Conservation (phyloP, 352 stramenopile species). For the Phytophthora colocasiae region DNA sequence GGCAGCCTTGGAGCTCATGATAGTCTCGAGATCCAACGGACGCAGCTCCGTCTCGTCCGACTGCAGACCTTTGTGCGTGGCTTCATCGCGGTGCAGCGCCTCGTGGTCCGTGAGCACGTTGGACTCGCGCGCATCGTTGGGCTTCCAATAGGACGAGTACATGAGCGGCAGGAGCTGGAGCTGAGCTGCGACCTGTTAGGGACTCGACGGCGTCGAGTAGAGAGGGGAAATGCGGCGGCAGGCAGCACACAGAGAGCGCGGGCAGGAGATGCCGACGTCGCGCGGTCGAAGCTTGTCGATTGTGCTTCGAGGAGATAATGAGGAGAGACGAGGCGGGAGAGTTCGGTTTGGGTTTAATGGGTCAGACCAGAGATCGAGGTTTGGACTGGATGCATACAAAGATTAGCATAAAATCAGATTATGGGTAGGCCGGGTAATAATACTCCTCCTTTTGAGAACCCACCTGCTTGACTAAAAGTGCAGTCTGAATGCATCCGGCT, state of each 20-base stretch:
- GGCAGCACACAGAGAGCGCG: neutral
- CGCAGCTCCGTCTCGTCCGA: slow-evolving; percentile 82
- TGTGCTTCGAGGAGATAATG: slow-evolving; percentile 13
- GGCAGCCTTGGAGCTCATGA: slow-evolving; percentile 87
- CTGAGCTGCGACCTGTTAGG: neutral
- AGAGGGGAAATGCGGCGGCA: slow-evolving; percentile 37
- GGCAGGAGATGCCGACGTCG: slow-evolving; percentile 8
- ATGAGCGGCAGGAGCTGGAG: slow-evolving; percentile 35
- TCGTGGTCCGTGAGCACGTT: slow-evolving; percentile 84
- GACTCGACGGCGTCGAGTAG: slow-evolving; percentile 38
- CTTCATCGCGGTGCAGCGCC: slow-evolving; percentile 80
- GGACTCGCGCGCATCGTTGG: slow-evolving; percentile 75
- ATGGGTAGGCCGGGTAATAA: too few relatives aligned
- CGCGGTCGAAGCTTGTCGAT: slow-evolving; percentile 31
- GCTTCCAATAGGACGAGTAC: slow-evolving; percentile 91
- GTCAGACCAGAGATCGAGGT: neutral
- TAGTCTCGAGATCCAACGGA: slow-evolving; percentile 85
- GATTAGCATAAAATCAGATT: too few relatives aligned
- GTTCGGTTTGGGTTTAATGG: slow-evolving; percentile 2
- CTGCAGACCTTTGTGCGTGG: slow-evolving; percentile 80
- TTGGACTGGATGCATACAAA: too few relatives aligned
- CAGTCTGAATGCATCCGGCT: slow-evolving; percentile 30
- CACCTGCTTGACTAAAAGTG: slow-evolving; percentile 14
- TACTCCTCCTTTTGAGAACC: neutral
- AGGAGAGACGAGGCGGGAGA: slow-evolving; percentile 37